Percentiles rank a stretch among this genome's conserved stretches.
Conservation (phyloP, 2,329 filamentous ascomycete genomes). For the Colletotrichum gloeosporioides region DNA sequence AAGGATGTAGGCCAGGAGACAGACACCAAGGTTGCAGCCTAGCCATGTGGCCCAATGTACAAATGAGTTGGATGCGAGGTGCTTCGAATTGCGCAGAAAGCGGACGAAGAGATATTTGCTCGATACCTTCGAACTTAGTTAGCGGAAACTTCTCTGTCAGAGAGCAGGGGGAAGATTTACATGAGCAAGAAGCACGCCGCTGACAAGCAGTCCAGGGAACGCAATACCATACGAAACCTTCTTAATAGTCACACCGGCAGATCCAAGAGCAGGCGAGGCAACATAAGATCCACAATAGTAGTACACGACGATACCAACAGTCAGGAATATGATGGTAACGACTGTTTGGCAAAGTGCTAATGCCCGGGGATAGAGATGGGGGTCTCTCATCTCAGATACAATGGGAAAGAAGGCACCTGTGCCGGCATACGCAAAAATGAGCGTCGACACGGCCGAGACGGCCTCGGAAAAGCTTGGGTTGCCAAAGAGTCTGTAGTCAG, state of each 20-base stretch:
- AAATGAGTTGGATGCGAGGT: conserved; percentile 30
- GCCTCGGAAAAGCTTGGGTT: conserved; percentile 33
- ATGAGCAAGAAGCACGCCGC: conserved; percentile 28
- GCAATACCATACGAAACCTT: conserved; percentile 47
- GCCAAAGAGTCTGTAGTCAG: conserved; percentile 32
- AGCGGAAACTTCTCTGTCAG: neutral
- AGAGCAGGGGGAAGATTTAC: conserved; percentile 13
- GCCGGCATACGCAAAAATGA: conserved; percentile 44
- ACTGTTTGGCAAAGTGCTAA: conserved; percentile 29
- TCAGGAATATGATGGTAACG: conserved; percentile 35
- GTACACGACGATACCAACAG: conserved; percentile 45
- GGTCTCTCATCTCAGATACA: conserved; percentile 37
- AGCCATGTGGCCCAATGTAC: conserved; percentile 35
- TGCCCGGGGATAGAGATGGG: conserved; percentile 29
- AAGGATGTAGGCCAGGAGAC: conserved; percentile 26
- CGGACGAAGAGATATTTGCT: conserved; percentile 35
- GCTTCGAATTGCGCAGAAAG: conserved; percentile 31
- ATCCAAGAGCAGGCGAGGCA: conserved; percentile 51
- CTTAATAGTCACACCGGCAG: conserved; percentile 45
- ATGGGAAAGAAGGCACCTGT: conserved; percentile 39
- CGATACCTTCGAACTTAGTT: neutral
- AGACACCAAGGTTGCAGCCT: conserved; percentile 23
- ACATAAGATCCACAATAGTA: conserved; percentile 50
- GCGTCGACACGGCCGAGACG: conserved; percentile 32
- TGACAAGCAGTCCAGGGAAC: conserved; percentile 32